phyloP scores from a whole-genome alignment of 2,329 filamentous ascomycete genomes.

The Neonectria hederae region DNA sequence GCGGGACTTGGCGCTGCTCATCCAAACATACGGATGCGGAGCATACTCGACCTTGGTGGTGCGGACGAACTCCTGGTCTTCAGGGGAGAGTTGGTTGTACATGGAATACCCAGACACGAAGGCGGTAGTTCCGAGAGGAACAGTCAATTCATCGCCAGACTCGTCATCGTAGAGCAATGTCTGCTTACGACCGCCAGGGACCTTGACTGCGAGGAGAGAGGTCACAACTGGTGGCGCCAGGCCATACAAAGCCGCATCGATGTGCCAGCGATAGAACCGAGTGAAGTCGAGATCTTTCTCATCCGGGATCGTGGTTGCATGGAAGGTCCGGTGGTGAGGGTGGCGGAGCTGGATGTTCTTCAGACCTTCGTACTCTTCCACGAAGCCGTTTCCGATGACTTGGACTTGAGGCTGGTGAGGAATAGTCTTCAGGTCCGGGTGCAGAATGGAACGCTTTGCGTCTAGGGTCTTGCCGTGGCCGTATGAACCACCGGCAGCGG shows the following conservation, averaged over 20 bases:
- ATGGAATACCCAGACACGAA: slow-evolving; percentile 78
- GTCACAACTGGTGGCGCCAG: slow-evolving; percentile 80
- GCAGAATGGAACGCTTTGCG: slow-evolving; percentile 70
- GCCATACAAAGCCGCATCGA: slow-evolving; percentile 80
- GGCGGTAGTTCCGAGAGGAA: slow-evolving; percentile 79
- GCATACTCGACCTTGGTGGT: slow-evolving; percentile 78
- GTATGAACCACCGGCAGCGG: slow-evolving; percentile 68
- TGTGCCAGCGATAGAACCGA: slow-evolving; percentile 81
- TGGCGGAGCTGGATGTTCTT: slow-evolving; percentile 74
- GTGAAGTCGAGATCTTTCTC: slow-evolving; percentile 61
- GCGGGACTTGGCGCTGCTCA: slow-evolving; percentile 73
- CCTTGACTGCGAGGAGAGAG: slow-evolving; percentile 76
- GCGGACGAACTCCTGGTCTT: slow-evolving; percentile 74
- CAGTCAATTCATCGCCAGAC: slow-evolving; percentile 69
- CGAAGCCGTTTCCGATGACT: slow-evolving; percentile 79
- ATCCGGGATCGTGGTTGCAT: slow-evolving; percentile 68
- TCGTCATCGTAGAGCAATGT: slow-evolving; percentile 79
- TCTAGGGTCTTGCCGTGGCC: slow-evolving; percentile 82
- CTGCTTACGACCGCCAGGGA: slow-evolving; percentile 73
- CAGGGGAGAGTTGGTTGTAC: slow-evolving; percentile 72
- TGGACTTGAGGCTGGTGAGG: slow-evolving; percentile 80
- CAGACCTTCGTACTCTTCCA: slow-evolving; percentile 76
- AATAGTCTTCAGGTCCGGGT: slow-evolving; percentile 83
- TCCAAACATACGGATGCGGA: slow-evolving; percentile 85
- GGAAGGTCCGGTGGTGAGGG: slow-evolving; percentile 82